Evolutionary conservation across 768 basidiomycete species (phyloP).

Genomic region (Panus rudis): DNA sequence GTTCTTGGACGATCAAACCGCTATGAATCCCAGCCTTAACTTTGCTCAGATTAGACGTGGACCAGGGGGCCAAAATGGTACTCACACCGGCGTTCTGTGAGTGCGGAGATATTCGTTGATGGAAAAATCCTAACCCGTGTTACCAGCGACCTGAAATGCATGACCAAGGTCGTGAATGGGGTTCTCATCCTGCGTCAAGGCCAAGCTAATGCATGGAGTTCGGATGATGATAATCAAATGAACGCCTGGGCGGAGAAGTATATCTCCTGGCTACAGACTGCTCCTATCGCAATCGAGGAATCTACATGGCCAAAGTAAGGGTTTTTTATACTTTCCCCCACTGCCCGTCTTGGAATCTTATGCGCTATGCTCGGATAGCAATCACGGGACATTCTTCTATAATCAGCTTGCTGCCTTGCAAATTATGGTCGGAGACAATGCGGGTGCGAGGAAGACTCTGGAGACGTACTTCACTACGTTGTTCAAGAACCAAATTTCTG

Average conservation of each 20-base stretch:
- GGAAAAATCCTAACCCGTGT: constrained; percentile 7
- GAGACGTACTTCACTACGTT: constrained; percentile 43
- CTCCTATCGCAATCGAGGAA: constrained; percentile 41
- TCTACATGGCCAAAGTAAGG: constrained; percentile 41
- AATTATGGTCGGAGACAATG: constrained; percentile 42
- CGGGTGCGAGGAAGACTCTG: constrained; percentile 40
- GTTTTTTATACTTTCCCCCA: background rate
- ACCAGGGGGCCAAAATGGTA: constrained; percentile 24
- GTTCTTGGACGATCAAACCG: constrained; percentile 51
- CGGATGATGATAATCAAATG: constrained; percentile 42
- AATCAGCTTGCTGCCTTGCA: constrained; percentile 54
- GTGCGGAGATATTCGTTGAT: constrained; percentile 15
- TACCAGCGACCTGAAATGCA: constrained; percentile 49
- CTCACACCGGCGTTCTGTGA: constrained; percentile 50
- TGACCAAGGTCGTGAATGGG: constrained; percentile 48
- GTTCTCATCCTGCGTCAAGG: constrained; percentile 47
- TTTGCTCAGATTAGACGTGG: constrained; percentile 28
- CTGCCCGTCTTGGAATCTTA: too few relatives aligned
- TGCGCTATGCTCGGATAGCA: constrained; percentile 33
- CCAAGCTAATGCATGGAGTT: constrained; percentile 46
- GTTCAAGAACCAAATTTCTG: constrained; percentile 46
- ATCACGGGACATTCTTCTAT: constrained; percentile 60
- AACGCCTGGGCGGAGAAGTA: constrained; percentile 46
- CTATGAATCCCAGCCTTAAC: constrained; percentile 60
- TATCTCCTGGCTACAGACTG: constrained; percentile 48